Evolutionary conservation across 2,329 filamentous ascomycete genomes (phyloP), one percentile per base, ranked within the genome.

Genomic region (Rhinocladiella similis): DNA sequence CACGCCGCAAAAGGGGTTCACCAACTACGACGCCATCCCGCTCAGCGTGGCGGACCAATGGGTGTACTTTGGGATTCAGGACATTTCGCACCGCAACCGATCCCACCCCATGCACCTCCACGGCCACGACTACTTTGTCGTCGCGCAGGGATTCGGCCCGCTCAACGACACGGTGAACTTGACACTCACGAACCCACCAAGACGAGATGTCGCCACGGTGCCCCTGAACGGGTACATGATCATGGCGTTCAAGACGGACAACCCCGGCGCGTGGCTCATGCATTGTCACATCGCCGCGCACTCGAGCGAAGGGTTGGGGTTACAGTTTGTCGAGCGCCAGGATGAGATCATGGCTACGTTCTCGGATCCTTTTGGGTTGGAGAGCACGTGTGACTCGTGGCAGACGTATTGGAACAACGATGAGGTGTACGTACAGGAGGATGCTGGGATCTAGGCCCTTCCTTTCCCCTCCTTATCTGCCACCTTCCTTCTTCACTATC

Each of bases 231-330:
- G 74, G 1, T 75, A 69, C 64, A 49, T 76, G 33, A 68, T 72
- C 5, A 55, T 77, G 19, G 73, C 72, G 5, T 76, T 75, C 59
- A 59, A 68, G 53, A 73, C 69, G 13, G 71, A 76, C 56, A 77
- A 76, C 52, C 73, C 73, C 1, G 74, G 74, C 3, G 67, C 35
- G 5, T 38, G 35, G 35, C 10, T 38, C 5, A 38, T 38, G 66
- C 69, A 72, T 55, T 71, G 68, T 50, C 69, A 72, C 61, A 68
- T 71, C 38, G 69, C 62, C 14, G 68, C 63, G 59, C 67, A 69
- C 57, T 53, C 65, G 1, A 50, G 56, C 14, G 63, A 69, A 16
- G 70, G 69, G 0, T 68, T 72, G 43, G 66, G 68, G 7, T 33
- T 70, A 29, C 69, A 73, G 59, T 68, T 73, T 50, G 36, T 72